These are phyloP conservation scores for Coniochaeta prunicola DNA, from an alignment of 2,329 filamentous ascomycete species.

Conservation along the genomic window DNA sequence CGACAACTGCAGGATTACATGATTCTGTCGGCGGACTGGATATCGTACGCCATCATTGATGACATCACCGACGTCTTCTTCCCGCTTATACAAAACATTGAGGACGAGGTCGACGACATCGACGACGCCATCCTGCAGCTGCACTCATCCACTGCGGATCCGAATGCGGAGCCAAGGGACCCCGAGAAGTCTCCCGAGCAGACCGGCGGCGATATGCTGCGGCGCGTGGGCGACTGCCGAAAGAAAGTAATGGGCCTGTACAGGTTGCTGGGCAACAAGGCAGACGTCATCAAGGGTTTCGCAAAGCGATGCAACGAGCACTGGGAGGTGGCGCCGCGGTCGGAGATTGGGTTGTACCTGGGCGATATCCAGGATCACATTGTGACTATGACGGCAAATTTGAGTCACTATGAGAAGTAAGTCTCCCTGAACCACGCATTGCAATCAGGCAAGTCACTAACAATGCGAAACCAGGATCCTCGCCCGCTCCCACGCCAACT, in stretches of 20 bases:
- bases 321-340: constrained; percentile 91
- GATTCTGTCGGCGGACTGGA: constrained; percentile 92
- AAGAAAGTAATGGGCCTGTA: constrained; percentile 98
- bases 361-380: constrained; percentile 99
- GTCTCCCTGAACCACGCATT: constrained; percentile 17
- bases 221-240: constrained; percentile 84
- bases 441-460: background rate
- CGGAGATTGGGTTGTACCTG: constrained; percentile 93
- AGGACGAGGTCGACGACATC: constrained; percentile 95
- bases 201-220: constrained; percentile 72
- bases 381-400: constrained; percentile 94
- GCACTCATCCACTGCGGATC: constrained; percentile 51
- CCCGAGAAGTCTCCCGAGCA: constrained; percentile 38
- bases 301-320: constrained; percentile 97
- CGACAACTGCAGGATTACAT: constrained; percentile 92
- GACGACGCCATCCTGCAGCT: constrained; percentile 84
- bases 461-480: constrained; percentile 56
- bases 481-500: constrained; percentile 87
- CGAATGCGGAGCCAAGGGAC: constrained; percentile 23
- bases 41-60: constrained; percentile 95
- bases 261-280: constrained; percentile 88
- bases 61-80: constrained; percentile 97
- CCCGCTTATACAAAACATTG: constrained; percentile 84
- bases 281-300: constrained; percentile 98
- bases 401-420: constrained; percentile 94